A percentile compares a stretch with the other conserved stretches of the same genome.
phyloP scores from a whole-genome alignment of 257 asterid species.

The Ocimum tenuiflorum region DNA sequence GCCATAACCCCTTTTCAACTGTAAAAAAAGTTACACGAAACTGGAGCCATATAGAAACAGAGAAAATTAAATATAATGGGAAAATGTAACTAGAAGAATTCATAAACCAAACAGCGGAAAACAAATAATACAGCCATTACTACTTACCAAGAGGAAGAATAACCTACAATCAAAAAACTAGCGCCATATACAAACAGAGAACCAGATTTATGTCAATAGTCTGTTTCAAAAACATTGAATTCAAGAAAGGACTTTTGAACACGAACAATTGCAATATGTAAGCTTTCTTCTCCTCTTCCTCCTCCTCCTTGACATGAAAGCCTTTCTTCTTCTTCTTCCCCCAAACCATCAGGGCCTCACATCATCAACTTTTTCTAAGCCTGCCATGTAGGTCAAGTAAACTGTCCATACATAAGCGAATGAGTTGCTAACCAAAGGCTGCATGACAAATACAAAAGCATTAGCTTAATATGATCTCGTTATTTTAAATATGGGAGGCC shows the following conservation, averaged over 20 bases:
- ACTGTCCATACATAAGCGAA: constrained; percentile 79
- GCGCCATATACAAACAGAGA: not conserved
- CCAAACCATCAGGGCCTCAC: not conserved
- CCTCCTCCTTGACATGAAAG: no score
- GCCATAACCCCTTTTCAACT: constrained; percentile 1
- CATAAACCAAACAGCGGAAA: not conserved
- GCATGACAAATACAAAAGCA: constrained; percentile 12
- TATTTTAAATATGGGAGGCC: no score
- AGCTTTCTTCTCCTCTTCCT: not conserved
- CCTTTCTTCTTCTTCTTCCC: no score
- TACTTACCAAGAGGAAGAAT: no score
- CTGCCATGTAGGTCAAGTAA: constrained; percentile 79
- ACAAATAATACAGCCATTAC: no score
- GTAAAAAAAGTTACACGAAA: no score
- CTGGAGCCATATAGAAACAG: no score
- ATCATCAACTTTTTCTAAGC: constrained; percentile 42
- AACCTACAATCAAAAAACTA: not conserved
- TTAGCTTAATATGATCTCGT: not conserved
- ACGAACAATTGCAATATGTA: not conserved
- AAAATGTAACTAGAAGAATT: not conserved
- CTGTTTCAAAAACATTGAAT: not conserved
- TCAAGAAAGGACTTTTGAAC: not conserved
- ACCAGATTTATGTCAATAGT: not conserved
- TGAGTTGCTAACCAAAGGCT: constrained; percentile 83
- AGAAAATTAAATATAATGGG: no score